A percentile compares a stretch with the other conserved stretches of the same genome.
These are phyloP conservation scores for Papiliotrema fonsecae DNA, from an alignment of 1,284 basidiomycete species.

Conservation along the genomic window DNA sequence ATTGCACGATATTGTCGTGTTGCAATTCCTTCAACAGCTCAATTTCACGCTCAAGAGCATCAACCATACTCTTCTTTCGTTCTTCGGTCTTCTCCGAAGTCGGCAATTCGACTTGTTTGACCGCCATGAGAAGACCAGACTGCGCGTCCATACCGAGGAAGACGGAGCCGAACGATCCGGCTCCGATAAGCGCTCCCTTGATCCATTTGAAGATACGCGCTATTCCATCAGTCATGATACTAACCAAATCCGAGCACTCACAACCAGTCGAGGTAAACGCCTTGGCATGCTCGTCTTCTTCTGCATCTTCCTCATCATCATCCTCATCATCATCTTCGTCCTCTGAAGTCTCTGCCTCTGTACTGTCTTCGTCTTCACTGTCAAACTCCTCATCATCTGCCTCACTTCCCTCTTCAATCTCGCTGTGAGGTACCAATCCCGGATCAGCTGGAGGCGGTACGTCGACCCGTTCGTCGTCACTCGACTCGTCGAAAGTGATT, in stretches of 20 bases:
- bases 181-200: conserved; percentile 95
- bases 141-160: conserved; percentile 97
- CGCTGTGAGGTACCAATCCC: conserved; percentile 38
- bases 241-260: conserved; percentile 40
- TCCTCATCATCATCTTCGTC: conserved; percentile 28
- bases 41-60: conserved; percentile 91
- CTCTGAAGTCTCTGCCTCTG: conserved; percentile 46
- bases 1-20: conserved; percentile 97
- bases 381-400: conserved; percentile 26
- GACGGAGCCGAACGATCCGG: conserved; percentile 91
- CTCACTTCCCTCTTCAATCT: conserved; percentile 31
- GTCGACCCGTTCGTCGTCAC: conserved; percentile 27
- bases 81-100: conserved; percentile 84
- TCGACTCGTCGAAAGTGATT: conserved; percentile 48
- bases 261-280: conserved; percentile 61
- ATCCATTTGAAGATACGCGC: conserved; percentile 87
- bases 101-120: conserved; percentile 96
- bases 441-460: conserved; percentile 12
- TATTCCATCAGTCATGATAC: conserved; percentile 18
- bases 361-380: conserved; percentile 41
- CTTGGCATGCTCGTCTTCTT: conserved; percentile 50
- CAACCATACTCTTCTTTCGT: conserved; percentile 90
- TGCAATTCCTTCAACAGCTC: conserved; percentile 91
- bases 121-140: conserved; percentile 93
- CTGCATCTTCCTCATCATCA: conserved; percentile 48